Evolutionary conservation across 306 rosid genomes (phyloP), one percentile per base, ranked within the genome.

Genomic region (Lathyrus sativus): DNA sequence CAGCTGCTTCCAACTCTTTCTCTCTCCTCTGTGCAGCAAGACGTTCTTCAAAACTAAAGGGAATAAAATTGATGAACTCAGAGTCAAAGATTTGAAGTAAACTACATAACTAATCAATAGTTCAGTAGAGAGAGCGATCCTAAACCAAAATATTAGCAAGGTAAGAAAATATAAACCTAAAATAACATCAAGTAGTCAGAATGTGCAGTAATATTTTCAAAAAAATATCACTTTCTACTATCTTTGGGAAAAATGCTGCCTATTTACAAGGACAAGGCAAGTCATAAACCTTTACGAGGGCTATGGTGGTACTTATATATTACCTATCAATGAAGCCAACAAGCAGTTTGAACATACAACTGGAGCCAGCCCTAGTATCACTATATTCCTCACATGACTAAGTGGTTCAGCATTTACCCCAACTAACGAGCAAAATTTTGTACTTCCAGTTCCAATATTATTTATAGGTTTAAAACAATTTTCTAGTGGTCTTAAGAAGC

Each of bases 21-120:
- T 95, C 99, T 74, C 72, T 88, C 82, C 90, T 85, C 79, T 95
- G 99, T 68, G 97, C 96, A 79, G 90, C 90, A 65, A 95, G 85
- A 56, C 97, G 99, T 80, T 90, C 97, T 80, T 90, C 96, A 81
- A 90, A 95, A 81, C 99, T 93, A 80, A 49, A 81, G 70, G 46
- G 28, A 65, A 46, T 18, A 41, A 61, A 55, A 70, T 55, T 70
- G 55, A 74, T 59, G 61, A 76, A 63, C 67, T 46, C 67, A 60
- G 50, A 64, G 68, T 57, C 58, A 74, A 55, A 68, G 11, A 65
- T 60, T 70, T 70, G 54, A 29, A 70, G 18, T 11, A 70, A 50
- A 43, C 43, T 44, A 59, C 75, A 65, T 35, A 60, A 58, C 58
- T n/a, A 45, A 41, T 46, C 65, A 57, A 10, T 41, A 41, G 37